Evolutionary conservation across 805 yeast genomes (phyloP).

Genomic region (Scheffersomyces amazonensis): DNA sequence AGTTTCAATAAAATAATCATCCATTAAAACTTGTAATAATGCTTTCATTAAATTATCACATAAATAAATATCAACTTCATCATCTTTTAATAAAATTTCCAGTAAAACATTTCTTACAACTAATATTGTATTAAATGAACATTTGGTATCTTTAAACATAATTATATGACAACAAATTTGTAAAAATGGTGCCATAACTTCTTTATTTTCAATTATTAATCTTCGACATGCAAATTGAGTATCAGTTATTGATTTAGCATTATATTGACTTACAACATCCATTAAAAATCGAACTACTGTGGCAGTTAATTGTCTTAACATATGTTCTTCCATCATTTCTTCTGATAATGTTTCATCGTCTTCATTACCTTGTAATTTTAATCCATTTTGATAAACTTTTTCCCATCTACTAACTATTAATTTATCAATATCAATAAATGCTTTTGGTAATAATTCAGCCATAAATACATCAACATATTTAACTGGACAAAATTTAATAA

Average conservation of each 20-base stretch:
- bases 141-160: constrained; percentile 82
- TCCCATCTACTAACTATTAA: constrained; percentile 79
- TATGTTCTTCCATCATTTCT: constrained; percentile 97
- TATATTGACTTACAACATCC: constrained; percentile 81
- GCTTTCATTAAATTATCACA: constrained; percentile 68
- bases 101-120: constrained; percentile 72
- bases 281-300: constrained; percentile 83
- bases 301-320: constrained; percentile 88
- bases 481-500: constrained; percentile 84
- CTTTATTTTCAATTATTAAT: constrained; percentile 60
- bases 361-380: constrained; percentile 55
- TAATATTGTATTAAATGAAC: constrained; percentile 86
- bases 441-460: constrained; percentile 73
- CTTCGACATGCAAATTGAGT: constrained; percentile 66
- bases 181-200: constrained; percentile 74
- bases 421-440: constrained; percentile 68
- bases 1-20: constrained; percentile 78
- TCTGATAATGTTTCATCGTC: constrained; percentile 87
- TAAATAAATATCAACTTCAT: constrained; percentile 69
- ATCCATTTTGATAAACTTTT: constrained; percentile 54
- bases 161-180: constrained; percentile 73
- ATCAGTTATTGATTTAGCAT: constrained; percentile 49
- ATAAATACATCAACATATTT: constrained; percentile 65
- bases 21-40: constrained; percentile 62
- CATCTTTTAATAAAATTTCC: constrained; percentile 65